Evolutionary conservation across 2,329 filamentous ascomycete genomes (phyloP), one percentile per base, ranked within the genome.

Genomic region (Aspergillus intermedius): DNA sequence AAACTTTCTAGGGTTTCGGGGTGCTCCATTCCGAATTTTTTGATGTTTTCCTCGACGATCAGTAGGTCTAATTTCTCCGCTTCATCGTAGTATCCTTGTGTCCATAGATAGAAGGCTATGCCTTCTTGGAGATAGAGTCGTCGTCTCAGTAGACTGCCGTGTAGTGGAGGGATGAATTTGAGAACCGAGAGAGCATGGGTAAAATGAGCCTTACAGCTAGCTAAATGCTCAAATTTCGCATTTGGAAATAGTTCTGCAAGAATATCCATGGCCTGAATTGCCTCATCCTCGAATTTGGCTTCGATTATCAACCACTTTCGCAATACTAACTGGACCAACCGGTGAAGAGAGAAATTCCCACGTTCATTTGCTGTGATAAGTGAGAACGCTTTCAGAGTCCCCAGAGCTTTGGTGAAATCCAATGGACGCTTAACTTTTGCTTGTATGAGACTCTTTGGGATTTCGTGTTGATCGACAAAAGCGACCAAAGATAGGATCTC

Each of bases 1-100:
- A 54, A 47, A 35, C 49, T 53, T 44, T 52, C 49, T 9, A 55
- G n/a, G 1, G 53, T 55, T 13, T 55, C 53, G 3, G 49, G 22
- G 32, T 55, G 51, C 1, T 53, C 49, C 5, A 45, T 34, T 6
- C 53, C 53, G 28, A 47, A 51, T 21, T 49, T 47, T 6, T 22
- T 28, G 3, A 49, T 53, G 15, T 55, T 55, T 25, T 51, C 53
- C 17, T 55, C 53, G 5, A 55, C 37, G 3, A 53, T 39, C 30
- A 40, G 17, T 0, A 45, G 0, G 12, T 53, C 51, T 5, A 55
- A 5, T 9, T 45, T 42, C 10, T 55, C 51, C 2, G 51, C 44
- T 42, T 55, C 53, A 12, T 51, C 13, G 9, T n/a, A 13, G 17
- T 23, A 43, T 4, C 51, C 51, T 17, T 55, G 53, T 0, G 51